Percentiles rank a stretch among this genome's conserved stretches.
Conservation (phyloP, 768 basidiomycete genomes). For the Pleurotus ostreatus region DNA sequence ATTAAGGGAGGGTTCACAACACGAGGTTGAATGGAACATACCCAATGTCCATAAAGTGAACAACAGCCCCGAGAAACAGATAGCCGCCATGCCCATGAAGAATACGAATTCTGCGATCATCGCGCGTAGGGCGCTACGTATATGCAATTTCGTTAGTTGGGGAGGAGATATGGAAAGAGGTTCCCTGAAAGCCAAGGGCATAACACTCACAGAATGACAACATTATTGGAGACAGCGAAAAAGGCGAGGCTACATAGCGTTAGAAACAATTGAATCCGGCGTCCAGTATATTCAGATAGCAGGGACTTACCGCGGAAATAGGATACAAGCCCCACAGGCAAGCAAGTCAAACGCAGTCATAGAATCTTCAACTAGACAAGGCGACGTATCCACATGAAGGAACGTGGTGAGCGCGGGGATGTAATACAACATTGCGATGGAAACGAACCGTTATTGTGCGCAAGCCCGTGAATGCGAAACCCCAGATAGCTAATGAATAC, state of each 20-base stretch:
- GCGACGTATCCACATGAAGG: not conserved
- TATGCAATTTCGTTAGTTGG: not conserved
- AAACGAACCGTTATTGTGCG: slow-evolving; percentile 43
- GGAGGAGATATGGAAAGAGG: not conserved
- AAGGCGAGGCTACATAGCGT: slow-evolving; percentile 57
- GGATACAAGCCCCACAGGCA: slow-evolving; percentile 79
- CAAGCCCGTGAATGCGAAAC: slow-evolving; percentile 63
- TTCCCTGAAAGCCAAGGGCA: not conserved
- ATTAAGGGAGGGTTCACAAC: slow-evolving; percentile 19
- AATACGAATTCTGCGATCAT: slow-evolving; percentile 80
- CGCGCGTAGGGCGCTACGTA: slow-evolving; percentile 63
- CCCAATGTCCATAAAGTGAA: slow-evolving; percentile 49
- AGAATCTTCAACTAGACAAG: slow-evolving; percentile 39
- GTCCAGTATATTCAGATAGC: slow-evolving; percentile 6
- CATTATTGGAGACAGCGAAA: slow-evolving; percentile 74
- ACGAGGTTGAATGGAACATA: slow-evolving; percentile 15
- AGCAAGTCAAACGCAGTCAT: slow-evolving; percentile 78
- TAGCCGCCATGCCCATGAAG: slow-evolving; percentile 72
- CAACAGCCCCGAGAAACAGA: slow-evolving; percentile 77
- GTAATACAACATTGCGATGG: slow-evolving; percentile 9
- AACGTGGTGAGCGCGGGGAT: not conserved
- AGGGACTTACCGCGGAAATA: slow-evolving; percentile 65
- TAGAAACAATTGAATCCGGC: not conserved
- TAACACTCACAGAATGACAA: slow-evolving; percentile 64
- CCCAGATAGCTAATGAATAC: slow-evolving; percentile 67